These are phyloP conservation scores for Colletotrichum spaethianum DNA, from an alignment of 2,329 filamentous ascomycete species.

Conservation along the genomic window DNA sequence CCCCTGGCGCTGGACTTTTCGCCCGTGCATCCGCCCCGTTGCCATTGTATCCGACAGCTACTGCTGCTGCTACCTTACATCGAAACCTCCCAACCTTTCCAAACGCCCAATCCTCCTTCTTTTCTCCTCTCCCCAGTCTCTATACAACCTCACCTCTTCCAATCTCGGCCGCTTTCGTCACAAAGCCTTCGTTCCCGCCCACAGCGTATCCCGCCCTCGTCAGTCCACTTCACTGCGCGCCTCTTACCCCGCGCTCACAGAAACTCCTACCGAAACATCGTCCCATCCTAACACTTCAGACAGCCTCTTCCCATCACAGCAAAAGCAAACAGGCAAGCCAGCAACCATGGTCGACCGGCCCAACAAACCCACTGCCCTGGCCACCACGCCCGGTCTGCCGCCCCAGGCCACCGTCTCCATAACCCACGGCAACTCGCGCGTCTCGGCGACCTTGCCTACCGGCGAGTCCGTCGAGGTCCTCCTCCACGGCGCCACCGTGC, in stretches of 20 bases:
- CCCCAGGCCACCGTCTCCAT: conserved; percentile 84
- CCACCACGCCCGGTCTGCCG: conserved; percentile 79
- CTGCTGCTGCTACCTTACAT: background rate
- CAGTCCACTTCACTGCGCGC: background rate
- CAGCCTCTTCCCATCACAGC: background rate
- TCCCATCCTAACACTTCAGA: conserved; percentile 12
- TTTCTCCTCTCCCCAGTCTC: background rate
- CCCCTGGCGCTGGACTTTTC: background rate
- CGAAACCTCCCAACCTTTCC: conserved; percentile 3
- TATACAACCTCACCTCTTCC: conserved; percentile 6
- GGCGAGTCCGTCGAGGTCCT: conserved; percentile 90
- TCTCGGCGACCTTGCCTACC: conserved; percentile 85
- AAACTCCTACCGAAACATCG: conserved; percentile 4
- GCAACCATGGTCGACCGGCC: conserved; percentile 81
- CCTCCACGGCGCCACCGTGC: conserved; percentile 92
- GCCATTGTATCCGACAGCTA: conserved; percentile 12
- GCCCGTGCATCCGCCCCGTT: conserved; percentile 10
- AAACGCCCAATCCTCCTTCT: background rate
- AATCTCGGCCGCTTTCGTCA: background rate
- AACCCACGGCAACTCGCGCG: conserved; percentile 77
- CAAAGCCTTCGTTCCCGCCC: background rate
- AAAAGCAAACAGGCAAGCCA: conserved; percentile 8
- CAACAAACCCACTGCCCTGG: conserved; percentile 85
- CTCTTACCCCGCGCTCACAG: background rate
- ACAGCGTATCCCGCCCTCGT: background rate